Percentiles rank a stretch among this genome's conserved stretches.
Evolutionary conservation across 192 early-diverging fungal species (phyloP).

Genomic region (Chytriomyces sp.): DNA sequence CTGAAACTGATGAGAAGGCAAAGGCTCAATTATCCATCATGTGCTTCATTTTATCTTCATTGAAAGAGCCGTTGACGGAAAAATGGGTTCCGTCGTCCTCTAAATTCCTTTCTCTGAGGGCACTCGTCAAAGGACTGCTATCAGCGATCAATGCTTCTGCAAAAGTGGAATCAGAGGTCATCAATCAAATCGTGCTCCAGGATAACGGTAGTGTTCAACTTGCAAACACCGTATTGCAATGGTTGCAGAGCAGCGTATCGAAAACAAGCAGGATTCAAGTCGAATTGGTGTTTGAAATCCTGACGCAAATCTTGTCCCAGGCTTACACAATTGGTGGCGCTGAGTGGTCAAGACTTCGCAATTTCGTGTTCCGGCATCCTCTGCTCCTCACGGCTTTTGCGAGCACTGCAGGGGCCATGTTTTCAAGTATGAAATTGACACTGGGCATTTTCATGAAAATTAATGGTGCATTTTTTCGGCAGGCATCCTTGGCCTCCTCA

Average conservation of each 20-base stretch:
- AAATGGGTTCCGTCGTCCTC: no score
- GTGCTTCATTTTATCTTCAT: no score
- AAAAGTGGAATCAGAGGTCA: no score
- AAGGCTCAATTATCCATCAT: no score
- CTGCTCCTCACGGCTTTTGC: slow-evolving; percentile 40
- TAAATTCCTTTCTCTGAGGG: no score
- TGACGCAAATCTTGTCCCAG: not conserved
- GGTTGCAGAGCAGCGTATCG: not conserved
- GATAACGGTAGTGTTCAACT: not conserved
- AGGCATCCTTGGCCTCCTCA: not conserved
- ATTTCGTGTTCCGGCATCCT: slow-evolving; percentile 45
- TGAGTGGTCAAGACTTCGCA: slow-evolving; percentile 18
- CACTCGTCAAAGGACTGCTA: no score
- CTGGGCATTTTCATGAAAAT: not conserved
- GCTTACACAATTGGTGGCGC: not conserved
- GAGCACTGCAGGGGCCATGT: not conserved
- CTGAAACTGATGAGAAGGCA: no score
- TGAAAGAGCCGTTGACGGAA: no score
- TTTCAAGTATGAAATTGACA: slow-evolving; percentile 21
- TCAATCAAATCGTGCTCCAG: no score
- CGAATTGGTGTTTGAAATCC: not conserved
- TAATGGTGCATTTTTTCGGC: slow-evolving; percentile 1
- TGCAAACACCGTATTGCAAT: not conserved
- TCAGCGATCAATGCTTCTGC: no score
- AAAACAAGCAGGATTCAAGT: not conserved